These are phyloP conservation scores for Lentinula detonsa DNA, from an alignment of 768 basidiomycete genomes.

Conservation along the genomic window DNA sequence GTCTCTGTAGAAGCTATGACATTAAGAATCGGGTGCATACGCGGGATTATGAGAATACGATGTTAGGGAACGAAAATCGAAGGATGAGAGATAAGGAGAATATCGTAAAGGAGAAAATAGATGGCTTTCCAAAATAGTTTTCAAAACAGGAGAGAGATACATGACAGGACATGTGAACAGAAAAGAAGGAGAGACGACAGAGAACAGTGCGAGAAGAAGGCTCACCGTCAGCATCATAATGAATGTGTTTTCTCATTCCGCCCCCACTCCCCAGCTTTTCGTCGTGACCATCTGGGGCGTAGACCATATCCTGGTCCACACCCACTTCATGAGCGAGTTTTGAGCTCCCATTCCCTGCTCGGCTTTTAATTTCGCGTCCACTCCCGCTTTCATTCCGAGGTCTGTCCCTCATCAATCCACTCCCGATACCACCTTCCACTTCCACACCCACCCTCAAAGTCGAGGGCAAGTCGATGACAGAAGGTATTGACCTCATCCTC, in stretches of 20 bases:
- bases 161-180: too few relatives aligned
- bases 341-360: conserved; percentile 17
- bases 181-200: too few relatives aligned
- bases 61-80: too few relatives aligned
- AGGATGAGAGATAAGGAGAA: too few relatives aligned
- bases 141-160: too few relatives aligned
- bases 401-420: conserved; percentile 4
- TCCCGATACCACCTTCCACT: conserved; percentile 14
- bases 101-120: too few relatives aligned
- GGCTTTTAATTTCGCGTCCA: conserved; percentile 15
- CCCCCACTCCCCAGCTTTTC: conserved; percentile 9
- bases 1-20: too few relatives aligned
- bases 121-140: too few relatives aligned
- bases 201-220: conserved; percentile 2
- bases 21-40: too few relatives aligned
- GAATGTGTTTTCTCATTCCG: conserved; percentile 38
- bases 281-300: conserved; percentile 21
- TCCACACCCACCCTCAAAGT: conserved; percentile 21
- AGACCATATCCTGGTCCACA: conserved; percentile 14
- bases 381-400: conserved; percentile 7
- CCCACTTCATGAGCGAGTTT: not conserved
- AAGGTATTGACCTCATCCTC: conserved; percentile 44
- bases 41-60: too few relatives aligned
- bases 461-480: conserved; percentile 59
- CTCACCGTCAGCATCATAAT: conserved; percentile 85